Conservation (phyloP, 805 yeast genomes). For the Lipomyces anomalus region DNA sequence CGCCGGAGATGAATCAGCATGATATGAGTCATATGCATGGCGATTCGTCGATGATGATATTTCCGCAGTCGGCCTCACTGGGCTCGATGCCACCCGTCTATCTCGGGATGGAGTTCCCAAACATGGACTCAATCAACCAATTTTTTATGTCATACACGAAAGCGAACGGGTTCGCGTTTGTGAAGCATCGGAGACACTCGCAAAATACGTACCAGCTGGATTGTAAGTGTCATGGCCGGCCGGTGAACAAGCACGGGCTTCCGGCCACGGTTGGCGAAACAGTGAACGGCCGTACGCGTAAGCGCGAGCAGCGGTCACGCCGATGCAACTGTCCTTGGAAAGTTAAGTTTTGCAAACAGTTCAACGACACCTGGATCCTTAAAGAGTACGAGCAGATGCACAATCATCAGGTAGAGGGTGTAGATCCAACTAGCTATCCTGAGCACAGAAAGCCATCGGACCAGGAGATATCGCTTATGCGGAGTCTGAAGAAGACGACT, state of each 20-base stretch:
- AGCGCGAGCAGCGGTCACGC: constrained; percentile 1
- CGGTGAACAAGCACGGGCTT: constrained; percentile 3
- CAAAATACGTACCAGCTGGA: constrained; percentile 4
- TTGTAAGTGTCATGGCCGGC: constrained; percentile 8
- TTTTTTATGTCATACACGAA: too few relatives aligned
- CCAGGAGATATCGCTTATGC: constrained; percentile 6
- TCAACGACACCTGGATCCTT: constrained; percentile 6
- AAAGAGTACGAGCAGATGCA: neutral
- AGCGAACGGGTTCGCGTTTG: too few relatives aligned
- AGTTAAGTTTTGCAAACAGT: constrained; percentile 3
- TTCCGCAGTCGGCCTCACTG: too few relatives aligned
- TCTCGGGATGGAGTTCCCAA: too few relatives aligned
- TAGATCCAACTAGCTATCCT: neutral
- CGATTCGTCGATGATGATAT: too few relatives aligned
- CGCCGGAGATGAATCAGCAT: too few relatives aligned
- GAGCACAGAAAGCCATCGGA: constrained; percentile 6
- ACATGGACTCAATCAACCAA: too few relatives aligned
- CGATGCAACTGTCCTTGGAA: constrained; percentile 5
- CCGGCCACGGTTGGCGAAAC: constrained; percentile 4
- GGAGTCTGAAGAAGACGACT: constrained; percentile 5
- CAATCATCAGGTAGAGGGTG: constrained; percentile 1
- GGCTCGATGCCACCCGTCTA: too few relatives aligned
- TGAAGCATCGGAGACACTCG: too few relatives aligned
- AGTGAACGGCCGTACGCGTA: constrained; percentile 5
- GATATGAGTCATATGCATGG: too few relatives aligned